Conservation (phyloP, 176 grass and related monocot species). For the Oryza coarctata region DNA sequence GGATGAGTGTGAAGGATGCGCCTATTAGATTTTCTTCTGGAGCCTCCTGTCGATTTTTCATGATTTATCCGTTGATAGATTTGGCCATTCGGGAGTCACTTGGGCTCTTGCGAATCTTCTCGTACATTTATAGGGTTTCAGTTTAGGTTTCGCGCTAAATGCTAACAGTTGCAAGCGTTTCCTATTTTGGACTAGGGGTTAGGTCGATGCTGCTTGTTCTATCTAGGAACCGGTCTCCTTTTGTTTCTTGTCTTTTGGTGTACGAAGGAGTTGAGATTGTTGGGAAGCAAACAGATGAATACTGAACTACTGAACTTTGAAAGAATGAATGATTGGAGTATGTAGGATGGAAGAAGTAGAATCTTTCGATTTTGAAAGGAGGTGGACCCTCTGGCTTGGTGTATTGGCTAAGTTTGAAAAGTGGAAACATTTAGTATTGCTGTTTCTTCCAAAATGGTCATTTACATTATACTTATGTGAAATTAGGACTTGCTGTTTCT, state of each 20-base stretch:
- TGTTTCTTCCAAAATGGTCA: background rate
- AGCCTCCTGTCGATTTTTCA: background rate
- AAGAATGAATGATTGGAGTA: slow-evolving; percentile 3
- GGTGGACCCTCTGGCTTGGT: background rate
- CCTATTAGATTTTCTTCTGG: background rate
- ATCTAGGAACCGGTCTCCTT: background rate
- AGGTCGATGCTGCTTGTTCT: slow-evolving; percentile 10
- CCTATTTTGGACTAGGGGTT: slow-evolving; percentile 1
- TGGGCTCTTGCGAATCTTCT: background rate
- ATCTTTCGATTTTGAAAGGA: background rate
- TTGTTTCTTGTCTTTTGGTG: background rate
- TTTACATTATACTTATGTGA: background rate
- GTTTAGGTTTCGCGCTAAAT: slow-evolving; percentile 32
- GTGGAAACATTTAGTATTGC: background rate
- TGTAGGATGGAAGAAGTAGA: background rate
- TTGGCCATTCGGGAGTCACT: background rate
- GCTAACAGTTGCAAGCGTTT: slow-evolving; percentile 2
- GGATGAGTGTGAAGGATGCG: slow-evolving; percentile 20
- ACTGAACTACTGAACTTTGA: background rate
- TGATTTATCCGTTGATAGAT: slow-evolving; percentile 14
- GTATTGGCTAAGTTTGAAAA: background rate
- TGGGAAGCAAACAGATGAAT: background rate
- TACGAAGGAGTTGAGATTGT: background rate
- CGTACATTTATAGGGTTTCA: slow-evolving; percentile 30
- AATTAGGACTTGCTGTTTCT: background rate